Percentiles rank a stretch among this genome's conserved stretches.
Conservation (phyloP, 768 basidiomycete genomes). For the Rossbeevera mucosa region DNA sequence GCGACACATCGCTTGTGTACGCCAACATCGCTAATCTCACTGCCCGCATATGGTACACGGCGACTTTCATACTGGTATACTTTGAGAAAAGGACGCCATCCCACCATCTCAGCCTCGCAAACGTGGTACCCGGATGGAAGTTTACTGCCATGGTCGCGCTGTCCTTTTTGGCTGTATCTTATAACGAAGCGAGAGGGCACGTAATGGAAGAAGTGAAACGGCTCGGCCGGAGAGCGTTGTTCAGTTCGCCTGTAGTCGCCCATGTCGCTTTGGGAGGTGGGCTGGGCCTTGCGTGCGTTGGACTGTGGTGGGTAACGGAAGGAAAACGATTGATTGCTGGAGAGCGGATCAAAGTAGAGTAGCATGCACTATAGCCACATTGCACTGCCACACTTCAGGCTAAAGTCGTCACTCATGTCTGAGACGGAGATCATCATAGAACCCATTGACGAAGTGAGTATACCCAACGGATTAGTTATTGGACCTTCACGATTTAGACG, state of each 20-base stretch:
- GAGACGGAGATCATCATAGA: conserved; percentile 22
- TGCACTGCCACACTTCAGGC: conserved; percentile 13
- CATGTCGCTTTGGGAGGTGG: conserved; percentile 26
- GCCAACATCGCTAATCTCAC: conserved; percentile 69
- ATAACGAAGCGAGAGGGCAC: conserved; percentile 15
- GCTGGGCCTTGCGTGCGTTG: conserved; percentile 24
- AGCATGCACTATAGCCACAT: too few relatives aligned
- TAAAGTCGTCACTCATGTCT: conserved; percentile 17
- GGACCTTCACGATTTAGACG: conserved; percentile 8
- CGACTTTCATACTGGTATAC: conserved; percentile 45
- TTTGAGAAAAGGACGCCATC: conserved; percentile 32
- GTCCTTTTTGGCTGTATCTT: conserved; percentile 22
- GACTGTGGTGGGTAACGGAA: conserved; percentile 29
- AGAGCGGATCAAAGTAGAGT: conserved; percentile 20
- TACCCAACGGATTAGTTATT: neutral
- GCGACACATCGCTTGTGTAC: conserved; percentile 69
- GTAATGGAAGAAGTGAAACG: conserved; percentile 10
- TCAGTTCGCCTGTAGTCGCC: conserved; percentile 17
- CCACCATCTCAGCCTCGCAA: conserved; percentile 11
- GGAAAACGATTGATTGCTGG: conserved; percentile 21
- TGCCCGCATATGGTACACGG: conserved; percentile 58
- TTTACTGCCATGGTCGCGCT: conserved; percentile 21
- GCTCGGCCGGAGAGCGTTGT: conserved; percentile 17
- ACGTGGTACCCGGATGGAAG: conserved; percentile 24
- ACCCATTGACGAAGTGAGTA: conserved; percentile 30